Percentiles rank a stretch among this genome's conserved stretches.
Conservation (phyloP, 75 land plant genomes). For the Cunninghamia lanceolata region DNA sequence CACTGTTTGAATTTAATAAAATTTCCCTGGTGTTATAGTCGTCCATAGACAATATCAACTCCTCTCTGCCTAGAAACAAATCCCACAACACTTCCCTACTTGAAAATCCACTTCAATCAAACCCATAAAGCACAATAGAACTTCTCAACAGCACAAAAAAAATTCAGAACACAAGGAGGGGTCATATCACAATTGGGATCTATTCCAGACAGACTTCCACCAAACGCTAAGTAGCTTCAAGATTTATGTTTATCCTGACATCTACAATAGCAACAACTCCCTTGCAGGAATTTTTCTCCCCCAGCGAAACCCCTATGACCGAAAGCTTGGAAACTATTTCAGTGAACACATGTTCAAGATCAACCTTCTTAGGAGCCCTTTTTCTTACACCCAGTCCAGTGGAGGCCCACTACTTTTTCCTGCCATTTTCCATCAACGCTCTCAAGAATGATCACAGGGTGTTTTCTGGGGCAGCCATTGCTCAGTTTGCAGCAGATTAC, state of each 20-base stretch:
- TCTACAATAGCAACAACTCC: background rate
- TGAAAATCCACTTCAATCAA: background rate
- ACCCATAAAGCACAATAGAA: background rate
- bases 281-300: slow-evolving; percentile 30
- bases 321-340: slow-evolving; percentile 42
- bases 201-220: slow-evolving; percentile 24
- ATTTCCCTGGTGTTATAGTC: background rate
- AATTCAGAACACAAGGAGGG: background rate
- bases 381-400: slow-evolving; percentile 28
- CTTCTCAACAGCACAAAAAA: background rate
- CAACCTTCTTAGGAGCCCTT: slow-evolving; percentile 30
- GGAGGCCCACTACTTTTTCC: slow-evolving; percentile 42
- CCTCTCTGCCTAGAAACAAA: background rate
- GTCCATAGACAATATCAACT: background rate
- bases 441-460: slow-evolving; percentile 41
- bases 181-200: slow-evolving; percentile 34
- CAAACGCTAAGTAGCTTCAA: slow-evolving; percentile 23
- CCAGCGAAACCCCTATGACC: slow-evolving; percentile 24
- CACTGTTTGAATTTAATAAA: background rate
- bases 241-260: slow-evolving; percentile 38
- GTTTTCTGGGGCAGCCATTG: slow-evolving; percentile 33
- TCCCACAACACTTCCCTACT: background rate
- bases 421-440: slow-evolving; percentile 52
- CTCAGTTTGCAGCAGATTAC: slow-evolving; percentile 38
- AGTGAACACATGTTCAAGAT: slow-evolving; percentile 62